A percentile compares a stretch with the other conserved stretches of the same genome.
Conservation (phyloP, 305 asterid genomes). For the Lippia alba region DNA sequence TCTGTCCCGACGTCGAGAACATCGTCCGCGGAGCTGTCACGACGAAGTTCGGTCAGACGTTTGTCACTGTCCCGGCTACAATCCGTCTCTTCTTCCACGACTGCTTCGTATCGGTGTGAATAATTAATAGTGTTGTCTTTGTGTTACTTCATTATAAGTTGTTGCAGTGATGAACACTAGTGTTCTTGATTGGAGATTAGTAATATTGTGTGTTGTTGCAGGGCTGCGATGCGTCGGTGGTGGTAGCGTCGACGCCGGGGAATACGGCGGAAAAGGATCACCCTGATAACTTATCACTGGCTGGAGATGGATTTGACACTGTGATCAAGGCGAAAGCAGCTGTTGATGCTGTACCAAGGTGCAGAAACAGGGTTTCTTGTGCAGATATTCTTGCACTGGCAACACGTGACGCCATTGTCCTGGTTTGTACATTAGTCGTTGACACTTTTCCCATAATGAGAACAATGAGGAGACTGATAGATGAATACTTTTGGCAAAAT, state of each 20-base stretch:
- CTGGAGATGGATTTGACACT: slow-evolving; percentile 94
- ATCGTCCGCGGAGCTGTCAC: slow-evolving; percentile 64
- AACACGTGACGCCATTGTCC: slow-evolving; percentile 69
- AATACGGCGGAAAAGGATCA: slow-evolving; percentile 85
- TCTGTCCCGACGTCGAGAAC: slow-evolving; percentile 82
- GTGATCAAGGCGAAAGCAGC: slow-evolving; percentile 90
- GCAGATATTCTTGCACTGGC: slow-evolving; percentile 94
- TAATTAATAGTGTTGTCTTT: too few species aligned
- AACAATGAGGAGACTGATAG: too few species aligned
- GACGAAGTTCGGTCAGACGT: slow-evolving; percentile 65
- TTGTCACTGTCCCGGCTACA: slow-evolving; percentile 73
- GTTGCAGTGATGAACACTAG: neutral
- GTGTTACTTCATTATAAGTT: neutral
- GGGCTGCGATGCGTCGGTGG: slow-evolving; percentile 93
- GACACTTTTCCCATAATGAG: too few species aligned
- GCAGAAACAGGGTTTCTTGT: slow-evolving; percentile 81
- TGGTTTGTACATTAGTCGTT: slow-evolving; percentile 47
- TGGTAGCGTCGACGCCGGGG: slow-evolving; percentile 62
- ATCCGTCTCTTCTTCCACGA: slow-evolving; percentile 93
- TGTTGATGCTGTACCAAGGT: slow-evolving; percentile 58
- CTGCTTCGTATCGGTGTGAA: slow-evolving; percentile 66
- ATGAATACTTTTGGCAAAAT: too few species aligned
- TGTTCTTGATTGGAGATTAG: neutral
- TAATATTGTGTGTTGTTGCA: neutral
- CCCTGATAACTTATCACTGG: slow-evolving; percentile 79